phyloP scores from a whole-genome alignment of 2,329 filamentous ascomycete species.

The Arthrobotrys entomopaga region DNA sequence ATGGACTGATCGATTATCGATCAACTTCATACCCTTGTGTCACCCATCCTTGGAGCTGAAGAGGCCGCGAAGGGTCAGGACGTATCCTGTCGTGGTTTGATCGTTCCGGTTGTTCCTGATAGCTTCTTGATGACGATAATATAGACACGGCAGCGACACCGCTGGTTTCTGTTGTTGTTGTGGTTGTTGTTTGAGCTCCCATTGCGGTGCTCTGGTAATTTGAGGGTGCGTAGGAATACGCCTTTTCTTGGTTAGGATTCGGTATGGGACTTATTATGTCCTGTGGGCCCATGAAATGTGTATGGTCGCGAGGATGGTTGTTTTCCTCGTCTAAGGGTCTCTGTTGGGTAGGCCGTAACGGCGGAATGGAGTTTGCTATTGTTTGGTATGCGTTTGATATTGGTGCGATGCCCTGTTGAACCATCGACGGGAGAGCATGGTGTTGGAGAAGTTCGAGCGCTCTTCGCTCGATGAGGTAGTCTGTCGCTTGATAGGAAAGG shows the following conservation, averaged over 20 bases:
- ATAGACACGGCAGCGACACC: conserved; percentile 3
- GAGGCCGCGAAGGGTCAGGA: conserved; percentile 13
- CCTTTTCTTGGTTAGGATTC: conserved; percentile 16
- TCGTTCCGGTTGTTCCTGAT: conserved; percentile 22
- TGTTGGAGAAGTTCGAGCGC: conserved; percentile 53
- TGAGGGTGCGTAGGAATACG: conserved; percentile 21
- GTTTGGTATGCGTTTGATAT: conserved; percentile 51
- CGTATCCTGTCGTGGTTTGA: conserved; percentile 50
- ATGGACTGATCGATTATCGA: background rate
- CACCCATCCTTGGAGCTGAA: conserved; percentile 49
- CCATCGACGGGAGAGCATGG: conserved; percentile 51
- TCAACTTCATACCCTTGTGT: conserved; percentile 47
- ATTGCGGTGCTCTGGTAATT: conserved; percentile 26
- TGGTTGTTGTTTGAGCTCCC: conserved; percentile 17
- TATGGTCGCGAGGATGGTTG: conserved; percentile 9
- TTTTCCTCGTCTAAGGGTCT: conserved; percentile 43
- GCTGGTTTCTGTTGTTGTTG: conserved; percentile 16
- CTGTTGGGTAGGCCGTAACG: conserved; percentile 2
- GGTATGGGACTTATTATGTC: conserved; percentile 13
- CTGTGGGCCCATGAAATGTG: conserved; percentile 13
- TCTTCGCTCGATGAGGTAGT: conserved; percentile 52
- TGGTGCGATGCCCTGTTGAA: conserved; percentile 46
- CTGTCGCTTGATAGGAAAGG: conserved; percentile 53
- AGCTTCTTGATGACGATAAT: conserved; percentile 7
- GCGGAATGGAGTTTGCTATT: conserved; percentile 41